Evolutionary conservation across 192 early-diverging fungal species (phyloP).

Genomic region (Diversispora eburnea): DNA sequence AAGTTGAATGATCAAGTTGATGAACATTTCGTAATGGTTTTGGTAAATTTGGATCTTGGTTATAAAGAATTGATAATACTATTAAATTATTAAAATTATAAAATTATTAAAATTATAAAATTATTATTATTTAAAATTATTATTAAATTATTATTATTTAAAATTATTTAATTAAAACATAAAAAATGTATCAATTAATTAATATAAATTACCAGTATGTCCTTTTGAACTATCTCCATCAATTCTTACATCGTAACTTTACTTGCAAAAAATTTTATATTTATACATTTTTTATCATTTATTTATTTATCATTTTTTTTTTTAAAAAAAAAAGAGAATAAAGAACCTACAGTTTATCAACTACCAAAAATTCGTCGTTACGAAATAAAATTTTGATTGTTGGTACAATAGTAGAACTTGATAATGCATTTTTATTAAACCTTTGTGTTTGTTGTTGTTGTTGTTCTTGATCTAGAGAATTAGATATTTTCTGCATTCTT

Average conservation of each 20-base stretch:
- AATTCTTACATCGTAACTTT: slow-evolving; percentile 24
- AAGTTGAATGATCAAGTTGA: slow-evolving; percentile 44
- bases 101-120: not conserved
- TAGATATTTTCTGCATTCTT: too few species aligned
- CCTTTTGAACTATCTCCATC: slow-evolving; percentile 13
- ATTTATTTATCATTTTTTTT: not conserved
- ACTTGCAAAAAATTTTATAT: not conserved
- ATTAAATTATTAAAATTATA: not conserved
- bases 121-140: not conserved
- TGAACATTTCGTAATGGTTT: slow-evolving; percentile 37
- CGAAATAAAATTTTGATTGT: slow-evolving; percentile 21
- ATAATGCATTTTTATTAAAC: not conserved
- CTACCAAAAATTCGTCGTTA: slow-evolving; percentile 35
- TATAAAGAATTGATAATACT: slow-evolving; percentile 26
- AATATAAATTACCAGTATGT: not conserved
- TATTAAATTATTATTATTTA: too few species aligned
- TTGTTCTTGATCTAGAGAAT: too few species aligned
- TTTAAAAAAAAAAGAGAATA: slow-evolving; percentile 3
- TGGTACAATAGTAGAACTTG: not conserved
- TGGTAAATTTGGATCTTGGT: slow-evolving; percentile 31
- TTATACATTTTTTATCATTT: slow-evolving; percentile 4
- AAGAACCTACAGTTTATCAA: slow-evolving; percentile 41
- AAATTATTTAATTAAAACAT: not conserved
- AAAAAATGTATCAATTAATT: not conserved
- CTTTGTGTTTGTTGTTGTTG: not conserved